Evolutionary conservation across 1,284 basidiomycete species (phyloP), one percentile per base, ranked within the genome.

Genomic region (Porogramme epimiltina): DNA sequence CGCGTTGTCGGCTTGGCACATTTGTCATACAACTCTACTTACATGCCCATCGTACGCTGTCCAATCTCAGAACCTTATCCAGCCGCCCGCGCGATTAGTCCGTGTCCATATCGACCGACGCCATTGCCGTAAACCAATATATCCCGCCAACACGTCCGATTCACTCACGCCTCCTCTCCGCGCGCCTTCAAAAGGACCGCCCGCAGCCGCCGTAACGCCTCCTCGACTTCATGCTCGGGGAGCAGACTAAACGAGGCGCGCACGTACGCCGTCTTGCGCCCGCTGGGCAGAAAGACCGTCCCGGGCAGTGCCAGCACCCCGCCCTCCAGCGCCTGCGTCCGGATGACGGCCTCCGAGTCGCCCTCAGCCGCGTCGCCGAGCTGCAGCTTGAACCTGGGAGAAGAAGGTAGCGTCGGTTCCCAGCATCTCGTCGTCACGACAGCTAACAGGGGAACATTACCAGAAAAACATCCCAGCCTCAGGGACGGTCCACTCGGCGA

Each of bases 391-490:
- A 89, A 88, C 87, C 86, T 89, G 51, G 18, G 9, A 37, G 34
- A 6, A 13, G 28, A 8, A 8, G 8, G 28, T 8, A 31, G 28
- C 6, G 13, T 31, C 28, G 28, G n/a, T n/a, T n/a, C n/a, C n/a
- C n/a, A n/a, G n/a, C n/a, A n/a, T n/a, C n/a, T n/a, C 28, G 28
- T 31, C 28, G 28, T 31, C 28, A 31, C 9, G 15, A 8, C 8
- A 31, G 15, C 28, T 31, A 15, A 31, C 28, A 15, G 28, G 28
- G 28, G 28, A n/a, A n/a, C n/a, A n/a, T n/a, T 65, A 89, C 91
- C 91, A 95, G 65, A 92, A 83, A 73, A 95, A 94, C 89, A 94
- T 90, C 56, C 95, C 95, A 2, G 95, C 91, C 46, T 92, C 87
- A 0, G 95, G 95, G 0, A 80, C 77, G 37, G 75, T 81, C 94